Conservation (phyloP, 352 stramenopile species). For the Phytophthora pinifolia region DNA sequence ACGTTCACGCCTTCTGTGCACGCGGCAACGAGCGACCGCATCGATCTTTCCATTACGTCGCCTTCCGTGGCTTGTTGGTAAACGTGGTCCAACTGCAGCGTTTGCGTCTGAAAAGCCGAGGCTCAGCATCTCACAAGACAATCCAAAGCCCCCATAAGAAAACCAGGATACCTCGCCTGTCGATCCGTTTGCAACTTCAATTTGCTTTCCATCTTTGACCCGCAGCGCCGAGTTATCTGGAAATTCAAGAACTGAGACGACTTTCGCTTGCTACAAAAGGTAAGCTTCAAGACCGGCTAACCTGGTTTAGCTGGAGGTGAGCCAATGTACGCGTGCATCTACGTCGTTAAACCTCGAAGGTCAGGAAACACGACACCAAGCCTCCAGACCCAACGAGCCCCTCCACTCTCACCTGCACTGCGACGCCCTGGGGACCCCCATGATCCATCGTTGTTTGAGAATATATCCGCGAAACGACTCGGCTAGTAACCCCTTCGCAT, state of each 20-base stretch:
- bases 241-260: no score
- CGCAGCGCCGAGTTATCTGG: conserved; percentile 40
- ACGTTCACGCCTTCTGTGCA: conserved; percentile 59
- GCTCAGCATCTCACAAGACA: neutral
- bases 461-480: conserved; percentile 14
- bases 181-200: conserved; percentile 31
- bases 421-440: conserved; percentile 11
- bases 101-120: conserved; percentile 11
- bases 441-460: neutral
- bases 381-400: neutral
- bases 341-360: no score
- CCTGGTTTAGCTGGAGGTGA: conserved; percentile 23
- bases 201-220: conserved; percentile 44
- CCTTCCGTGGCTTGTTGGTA: conserved; percentile 41
- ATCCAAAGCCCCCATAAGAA: neutral
- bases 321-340: conserved; percentile 36
- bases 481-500: conserved; percentile 6
- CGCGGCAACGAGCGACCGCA: conserved; percentile 41
- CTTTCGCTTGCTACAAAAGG: neutral
- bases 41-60: conserved; percentile 48
- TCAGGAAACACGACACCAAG: no score
- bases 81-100: conserved; percentile 39
- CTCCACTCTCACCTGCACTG: conserved; percentile 18
- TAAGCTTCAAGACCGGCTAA: conserved; percentile 1
- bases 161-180: conserved; percentile 31